Conservation (phyloP, 768 basidiomycete species). For the Atractiella rhizophila region DNA sequence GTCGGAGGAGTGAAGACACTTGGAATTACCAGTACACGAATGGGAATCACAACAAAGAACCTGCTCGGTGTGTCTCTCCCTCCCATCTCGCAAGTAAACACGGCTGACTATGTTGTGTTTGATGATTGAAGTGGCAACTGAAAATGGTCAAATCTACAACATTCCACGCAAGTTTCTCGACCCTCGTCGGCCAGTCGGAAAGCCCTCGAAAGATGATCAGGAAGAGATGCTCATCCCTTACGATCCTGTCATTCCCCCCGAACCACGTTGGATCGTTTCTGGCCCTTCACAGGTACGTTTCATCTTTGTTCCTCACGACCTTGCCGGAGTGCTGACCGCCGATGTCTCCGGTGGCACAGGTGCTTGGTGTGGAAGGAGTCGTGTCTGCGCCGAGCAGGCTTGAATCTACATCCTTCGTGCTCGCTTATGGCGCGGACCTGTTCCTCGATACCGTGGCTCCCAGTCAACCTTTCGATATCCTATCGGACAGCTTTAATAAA, state of each 20-base stretch:
- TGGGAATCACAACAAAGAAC: constrained; percentile 65
- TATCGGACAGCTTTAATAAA: constrained; percentile 83
- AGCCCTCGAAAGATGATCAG: constrained; percentile 46
- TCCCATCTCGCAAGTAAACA: too few species aligned
- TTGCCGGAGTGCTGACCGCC: too few species aligned
- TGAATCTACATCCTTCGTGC: constrained; percentile 73
- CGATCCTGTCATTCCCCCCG: constrained; percentile 49
- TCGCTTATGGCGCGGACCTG: constrained; percentile 66
- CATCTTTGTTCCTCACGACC: not conserved
- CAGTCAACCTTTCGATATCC: constrained; percentile 72
- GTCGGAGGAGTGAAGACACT: constrained; percentile 45
- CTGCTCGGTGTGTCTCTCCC: constrained; percentile 68
- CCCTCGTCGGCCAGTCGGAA: constrained; percentile 54
- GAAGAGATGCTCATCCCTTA: constrained; percentile 72
- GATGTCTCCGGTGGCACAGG: constrained; percentile 27
- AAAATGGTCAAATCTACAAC: constrained; percentile 43
- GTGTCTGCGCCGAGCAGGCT: constrained; percentile 57
- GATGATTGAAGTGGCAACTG: constrained; percentile 41
- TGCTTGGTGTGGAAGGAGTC: constrained; percentile 37
- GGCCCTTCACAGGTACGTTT: constrained; percentile 31
- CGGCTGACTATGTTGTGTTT: constrained; percentile 15
- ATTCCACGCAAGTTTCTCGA: constrained; percentile 53
- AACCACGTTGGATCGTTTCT: constrained; percentile 34
- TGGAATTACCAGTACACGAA: constrained; percentile 53
- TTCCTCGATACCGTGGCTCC: constrained; percentile 66